A percentile compares a stretch with the other conserved stretches of the same genome.
phyloP scores from a whole-genome alignment of 2,329 filamentous ascomycete species.

The Clarireedia sp. region DNA sequence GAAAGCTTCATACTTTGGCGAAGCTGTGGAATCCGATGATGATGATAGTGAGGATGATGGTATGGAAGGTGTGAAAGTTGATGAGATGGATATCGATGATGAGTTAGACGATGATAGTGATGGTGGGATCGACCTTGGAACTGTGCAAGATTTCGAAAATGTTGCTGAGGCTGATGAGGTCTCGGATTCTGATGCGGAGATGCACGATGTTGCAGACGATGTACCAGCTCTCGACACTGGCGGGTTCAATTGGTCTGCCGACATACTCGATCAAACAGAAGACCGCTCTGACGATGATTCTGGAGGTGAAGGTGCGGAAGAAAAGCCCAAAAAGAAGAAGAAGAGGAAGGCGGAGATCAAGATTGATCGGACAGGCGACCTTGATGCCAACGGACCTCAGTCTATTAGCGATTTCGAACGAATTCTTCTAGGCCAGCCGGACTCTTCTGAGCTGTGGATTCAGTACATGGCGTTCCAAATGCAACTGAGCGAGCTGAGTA shows the following conservation, averaged over 20 bases:
- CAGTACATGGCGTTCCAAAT: constrained; percentile 99
- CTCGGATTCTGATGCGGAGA: constrained; percentile 29
- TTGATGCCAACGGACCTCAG: constrained; percentile 82
- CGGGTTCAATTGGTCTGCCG: constrained; percentile 83
- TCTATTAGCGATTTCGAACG: constrained; percentile 90
- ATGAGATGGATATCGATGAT: constrained; percentile 37
- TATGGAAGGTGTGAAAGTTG: constrained; percentile 35
- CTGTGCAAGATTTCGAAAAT: constrained; percentile 36
- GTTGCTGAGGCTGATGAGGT: constrained; percentile 23
- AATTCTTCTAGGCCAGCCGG: constrained; percentile 81
- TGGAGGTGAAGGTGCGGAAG: constrained; percentile 33
- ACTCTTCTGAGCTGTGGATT: constrained; percentile 91
- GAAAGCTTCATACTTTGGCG: constrained; percentile 84
- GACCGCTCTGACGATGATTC: constrained; percentile 37
- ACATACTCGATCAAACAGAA: constrained; percentile 49
- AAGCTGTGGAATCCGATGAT: constrained; percentile 43
- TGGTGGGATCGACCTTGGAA: constrained; percentile 27
- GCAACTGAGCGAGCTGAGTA: constrained; percentile 79
- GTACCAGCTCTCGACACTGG: constrained; percentile 56
- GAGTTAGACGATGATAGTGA: constrained; percentile 36
- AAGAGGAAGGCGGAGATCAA: constrained; percentile 68
- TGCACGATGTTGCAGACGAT: constrained; percentile 22
- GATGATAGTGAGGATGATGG: constrained; percentile 39
- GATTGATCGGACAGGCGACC: constrained; percentile 83
- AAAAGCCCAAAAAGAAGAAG: constrained; percentile 60